Evolutionary conservation across 768 basidiomycete genomes (phyloP), one percentile per base, ranked within the genome.

Genomic region (Hygrocybe coccinea): DNA sequence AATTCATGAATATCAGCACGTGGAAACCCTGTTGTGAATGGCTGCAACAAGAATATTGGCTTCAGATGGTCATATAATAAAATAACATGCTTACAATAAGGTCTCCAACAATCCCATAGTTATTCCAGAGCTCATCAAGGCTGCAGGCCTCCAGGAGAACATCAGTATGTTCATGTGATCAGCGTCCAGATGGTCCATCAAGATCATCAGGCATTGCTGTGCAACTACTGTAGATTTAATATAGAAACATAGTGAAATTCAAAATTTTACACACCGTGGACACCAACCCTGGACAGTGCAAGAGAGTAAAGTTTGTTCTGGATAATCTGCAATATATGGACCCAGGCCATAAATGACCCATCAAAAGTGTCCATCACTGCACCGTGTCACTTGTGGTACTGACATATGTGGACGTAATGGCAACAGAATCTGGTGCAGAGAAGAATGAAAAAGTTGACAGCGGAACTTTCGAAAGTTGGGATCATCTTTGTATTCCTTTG

Each of bases 201-300:
- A 71, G 64, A 49, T 71, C 49, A 11, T 60, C 45, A 3, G 43
- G 55, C 12, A 33, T 35, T 5, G 69, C 63, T 9, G 56, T 65
- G 51, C 71, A 69, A 35, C 68, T 72, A 35, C 5, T 55, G 52
- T 48, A n/a, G 10, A 58, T 4, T 49, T 60, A 50, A 35, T 4
- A 14, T 3, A 8, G 3, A 29, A 8, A 5, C 19, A 19, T 47
- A 4, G 8, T 29, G 29, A 29, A 29, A 29, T 3, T 29, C 29
- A 29, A 29, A 29, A n/a, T 8, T 29, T 29, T 29, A 29, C 11
- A 50, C 60, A 74, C 73, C 59, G 59, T 15, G 69, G 46, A 55
- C 75, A 76, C 73, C 72, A 76, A 1, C 63, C 64, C 45, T 69
- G 68, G 1, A 75, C 65, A 39, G 71, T 60, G 29, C 71, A 64